Evolutionary conservation across 176 grass and related monocot species (phyloP), one percentile per base, ranked within the genome.

Genomic region (Puya raimondii): DNA sequence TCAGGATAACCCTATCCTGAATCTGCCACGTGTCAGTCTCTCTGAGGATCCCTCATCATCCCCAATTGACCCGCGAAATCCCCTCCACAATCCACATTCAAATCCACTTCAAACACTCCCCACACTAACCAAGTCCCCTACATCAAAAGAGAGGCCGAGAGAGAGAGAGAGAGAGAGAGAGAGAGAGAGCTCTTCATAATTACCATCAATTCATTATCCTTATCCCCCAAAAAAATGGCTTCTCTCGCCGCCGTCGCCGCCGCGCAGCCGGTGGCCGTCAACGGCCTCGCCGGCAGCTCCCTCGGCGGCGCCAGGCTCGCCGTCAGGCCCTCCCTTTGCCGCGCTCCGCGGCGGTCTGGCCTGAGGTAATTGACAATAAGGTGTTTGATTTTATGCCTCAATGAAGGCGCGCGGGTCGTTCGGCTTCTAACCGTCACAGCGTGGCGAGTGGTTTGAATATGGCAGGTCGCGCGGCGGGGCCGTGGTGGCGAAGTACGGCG

Each of bases 401-500:
- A 4, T 57, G 53, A 16, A 13, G 3, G 12, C n/a, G n/a, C 15
- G 53, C 13, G 14, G 12, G 53, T 4, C n/a, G 14, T 57, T 57
- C n/a, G n/a, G 53, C n/a, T 57, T 16, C 53, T 12, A n/a, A 56
- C 52, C 14, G 13, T 14, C 14, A 3, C n/a, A 12, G 52, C 2
- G 12, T 3, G 16, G 12, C 11, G 52, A 3, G 56, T 61, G 56
- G 21, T 61, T 58, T 51, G 42, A 49, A 33, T 21, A 4, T 53
- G 17, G 27, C 48, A 47, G 75, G 52, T 84, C 77, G 80, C 67
- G 78, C 71, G 64, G 51, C 52, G 70, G 78, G 66, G 74, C 82
- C 66, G 90, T 99, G 17, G 82, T 88, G 26, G 95, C 95, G 10
- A 93, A 90, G 87, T 99, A 99, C 82, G 95, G 95, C 20, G 95